phyloP scores from a whole-genome alignment of 2,329 filamentous ascomycete genomes.

The Alternaria metachromatica region DNA sequence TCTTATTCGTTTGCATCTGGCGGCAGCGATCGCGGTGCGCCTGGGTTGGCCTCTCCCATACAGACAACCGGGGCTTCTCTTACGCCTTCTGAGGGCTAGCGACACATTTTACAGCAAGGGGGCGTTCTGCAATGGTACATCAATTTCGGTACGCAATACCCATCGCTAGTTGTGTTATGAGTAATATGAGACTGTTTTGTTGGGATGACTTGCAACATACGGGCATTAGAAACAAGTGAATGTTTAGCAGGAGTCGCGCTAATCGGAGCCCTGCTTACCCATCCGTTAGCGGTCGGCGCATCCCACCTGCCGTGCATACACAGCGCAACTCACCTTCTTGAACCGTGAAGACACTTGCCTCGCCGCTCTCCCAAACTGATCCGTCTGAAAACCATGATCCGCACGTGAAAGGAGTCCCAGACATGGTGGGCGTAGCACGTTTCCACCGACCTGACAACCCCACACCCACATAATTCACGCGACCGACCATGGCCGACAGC shows the following conservation, averaged over 20 bases:
- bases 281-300: constrained; percentile 21
- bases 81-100: background rate
- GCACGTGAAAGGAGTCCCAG: constrained; percentile 25
- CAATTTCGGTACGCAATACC: constrained; percentile 6
- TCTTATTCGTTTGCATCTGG: constrained; percentile 20
- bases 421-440: constrained; percentile 33
- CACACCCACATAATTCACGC: constrained; percentile 16
- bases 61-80: constrained; percentile 12
- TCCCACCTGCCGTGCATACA: constrained; percentile 20
- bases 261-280: constrained; percentile 9
- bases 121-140: constrained; percentile 11
- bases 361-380: background rate
- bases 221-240: background rate
- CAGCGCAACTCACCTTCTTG: constrained; percentile 10
- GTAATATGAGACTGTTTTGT: background rate
- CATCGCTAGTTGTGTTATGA: background rate
- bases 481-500: constrained; percentile 36
- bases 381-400: constrained; percentile 20
- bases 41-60: constrained; percentile 16
- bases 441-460: constrained; percentile 18
- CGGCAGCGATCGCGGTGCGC: constrained; percentile 17
- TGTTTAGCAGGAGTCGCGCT: constrained; percentile 5
- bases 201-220: background rate
- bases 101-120: constrained; percentile 15
- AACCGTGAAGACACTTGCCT: constrained; percentile 2